Conservation (phyloP, 2,329 filamentous ascomycete species). For the Arthrobotrys megalospora region DNA sequence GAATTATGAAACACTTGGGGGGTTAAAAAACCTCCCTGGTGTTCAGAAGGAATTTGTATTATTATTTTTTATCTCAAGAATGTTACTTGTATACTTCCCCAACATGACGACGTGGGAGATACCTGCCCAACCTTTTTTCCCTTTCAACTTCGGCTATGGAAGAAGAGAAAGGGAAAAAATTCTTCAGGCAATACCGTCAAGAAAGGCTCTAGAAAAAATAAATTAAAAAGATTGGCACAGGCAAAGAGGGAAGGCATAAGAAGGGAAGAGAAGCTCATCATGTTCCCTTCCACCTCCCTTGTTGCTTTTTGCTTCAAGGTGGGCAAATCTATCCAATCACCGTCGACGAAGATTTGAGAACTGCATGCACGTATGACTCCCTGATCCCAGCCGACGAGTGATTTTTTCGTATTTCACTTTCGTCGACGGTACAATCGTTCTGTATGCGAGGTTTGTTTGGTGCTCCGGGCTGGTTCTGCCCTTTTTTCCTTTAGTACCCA, state of each 20-base stretch:
- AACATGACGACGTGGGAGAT: constrained; percentile 49
- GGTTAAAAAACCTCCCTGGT: constrained; percentile 29
- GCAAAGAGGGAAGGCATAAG: constrained; percentile 61
- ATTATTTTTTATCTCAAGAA: constrained; percentile 41
- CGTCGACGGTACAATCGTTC: constrained; percentile 52
- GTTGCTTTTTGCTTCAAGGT: constrained; percentile 49
- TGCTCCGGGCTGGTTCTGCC: constrained; percentile 39
- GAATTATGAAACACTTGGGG: constrained; percentile 53
- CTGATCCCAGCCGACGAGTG: constrained; percentile 62
- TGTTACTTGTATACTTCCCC: constrained; percentile 44
- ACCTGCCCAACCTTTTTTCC: constrained; percentile 52
- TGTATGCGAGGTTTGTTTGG: constrained; percentile 14
- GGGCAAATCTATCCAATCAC: constrained; percentile 57
- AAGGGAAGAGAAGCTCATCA: constrained; percentile 62
- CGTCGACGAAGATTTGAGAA: constrained; percentile 56
- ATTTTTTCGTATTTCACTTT: constrained; percentile 60
- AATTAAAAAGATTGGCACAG: constrained; percentile 50
- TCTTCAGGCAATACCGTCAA: constrained; percentile 58
- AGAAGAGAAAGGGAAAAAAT: constrained; percentile 46
- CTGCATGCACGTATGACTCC: constrained; percentile 61
- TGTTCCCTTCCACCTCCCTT: constrained; percentile 50
- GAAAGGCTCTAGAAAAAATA: constrained; percentile 36
- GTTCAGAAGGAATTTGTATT: constrained; percentile 45
- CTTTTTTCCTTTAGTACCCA: constrained; percentile 51
- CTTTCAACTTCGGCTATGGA: constrained; percentile 32